Base-by-base conservation (phyloP, 2,329 filamentous ascomycete genomes). In the Trichoderma sp. region DNA sequence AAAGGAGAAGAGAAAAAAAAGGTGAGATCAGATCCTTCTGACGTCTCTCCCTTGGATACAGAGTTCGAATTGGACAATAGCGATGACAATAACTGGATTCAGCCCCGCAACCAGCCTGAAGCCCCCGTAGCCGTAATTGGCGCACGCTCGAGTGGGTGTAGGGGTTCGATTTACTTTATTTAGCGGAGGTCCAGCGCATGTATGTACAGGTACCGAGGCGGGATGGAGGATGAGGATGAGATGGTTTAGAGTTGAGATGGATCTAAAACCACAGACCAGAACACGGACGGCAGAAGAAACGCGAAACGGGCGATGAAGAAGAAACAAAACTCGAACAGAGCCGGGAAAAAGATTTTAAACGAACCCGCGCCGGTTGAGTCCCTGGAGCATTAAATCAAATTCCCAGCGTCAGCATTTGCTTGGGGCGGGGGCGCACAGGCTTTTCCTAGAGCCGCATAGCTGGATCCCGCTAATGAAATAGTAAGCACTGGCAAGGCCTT, bases 361-460 rank as follows among this genome's bases (percentile, higher is more conserved):
- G n/a, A 11, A 59, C 11, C 11, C 18, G 16, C 31, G 29, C 41
- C 27, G 50, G 8, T n/a, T 4, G 21, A 33, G 21, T 71, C 53
- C n/a, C 50, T 60, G 50, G 50, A 35, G 21, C 50, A 21, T 29
- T 24, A 29, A 56, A 56, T 56, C 50, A 60, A 60, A 60, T 60
- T 41, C 31, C 67, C 29, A 24, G 50, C 11, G 50, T 71, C 68
- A 71, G 68, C 68, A 71, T 4, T 41, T 63, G 56, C 59, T 64
- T 72, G 69, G 53, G 69, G 24, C 64, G 69, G 53, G 31, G 67
- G 56, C 21, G 31, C 66, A 60, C 56, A 56, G 38, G 71, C 71
- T 53, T 73, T 73, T 72, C 69, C 69, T 64, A 72, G 69, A 72
- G 59, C 69, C 69, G 59, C 69, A 72, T 72, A 16, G 69, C 59